Evolutionary conservation across 192 early-diverging fungal genomes (phyloP), one percentile per base, ranked within the genome.

Genomic region (Phycomyces nitens): DNA sequence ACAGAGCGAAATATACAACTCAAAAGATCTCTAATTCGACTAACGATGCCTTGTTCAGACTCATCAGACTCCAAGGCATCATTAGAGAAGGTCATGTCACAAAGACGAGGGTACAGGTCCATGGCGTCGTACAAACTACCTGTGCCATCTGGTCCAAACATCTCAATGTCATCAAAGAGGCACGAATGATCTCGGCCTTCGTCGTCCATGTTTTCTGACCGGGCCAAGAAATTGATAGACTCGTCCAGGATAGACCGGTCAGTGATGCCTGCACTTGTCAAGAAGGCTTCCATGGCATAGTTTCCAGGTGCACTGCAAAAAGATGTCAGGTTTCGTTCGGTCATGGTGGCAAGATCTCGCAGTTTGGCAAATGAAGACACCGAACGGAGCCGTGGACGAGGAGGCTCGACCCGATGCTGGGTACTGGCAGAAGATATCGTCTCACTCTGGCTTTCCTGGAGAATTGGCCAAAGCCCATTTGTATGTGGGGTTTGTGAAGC

Each of bases 1-100:
- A 84, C n/a, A n/a, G 66, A 65, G 21, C 82, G 64, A 43, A 79
- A 68, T n/a, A 81, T 54, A 34, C 60, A 63, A 11, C 62, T 50
- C 9, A 63, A 53, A 22, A 53, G 44, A 47, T 47, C 2, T 11
- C 3, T 14, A 47, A 47, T 47, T 3, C 44, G 44, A 11, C 44
- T 47, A 18, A 47, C 18, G 12, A 47, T 47, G 2, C 44, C 44
- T 11, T 47, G 12, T 14, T 14, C 12, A 18, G 44, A 18, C 11
- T 47, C 44, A n/a, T 47, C 44, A 3, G 44, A n/a, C 1, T 47
- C 18, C 44, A 47, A 18, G 12, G 44, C 3, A 47, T 47, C 44
- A 14, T 3, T 47, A 11, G 44, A n/a, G 18, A 47, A 18, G 11
- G 12, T 14, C 15, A 47, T 47, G 44, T 47, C 44, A 47, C 15